Evolutionary conservation across 441 rosid genomes (phyloP).

Genomic region (Syzygium syzygioides): DNA sequence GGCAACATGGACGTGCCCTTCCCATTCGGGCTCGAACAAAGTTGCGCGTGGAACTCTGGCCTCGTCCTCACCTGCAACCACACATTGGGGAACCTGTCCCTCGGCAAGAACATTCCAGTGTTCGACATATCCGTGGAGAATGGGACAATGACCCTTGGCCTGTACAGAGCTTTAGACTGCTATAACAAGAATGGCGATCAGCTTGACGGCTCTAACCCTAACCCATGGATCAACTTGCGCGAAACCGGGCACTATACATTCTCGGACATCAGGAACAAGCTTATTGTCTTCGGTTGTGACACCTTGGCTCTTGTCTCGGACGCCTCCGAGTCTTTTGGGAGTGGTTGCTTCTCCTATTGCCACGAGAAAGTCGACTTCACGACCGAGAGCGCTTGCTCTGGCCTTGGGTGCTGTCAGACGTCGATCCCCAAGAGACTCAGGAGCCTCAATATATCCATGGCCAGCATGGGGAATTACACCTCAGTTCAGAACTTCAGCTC

Average conservation of each 20-base stretch:
- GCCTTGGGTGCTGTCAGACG: neutral
- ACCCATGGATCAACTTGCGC: too few relatives aligned
- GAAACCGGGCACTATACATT: too few relatives aligned
- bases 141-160: too few relatives aligned
- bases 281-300: neutral
- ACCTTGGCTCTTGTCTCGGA: fast-evolving
- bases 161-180: too few relatives aligned
- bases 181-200: neutral
- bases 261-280: neutral
- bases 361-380: neutral
- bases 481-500: neutral
- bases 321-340: fast-evolving
- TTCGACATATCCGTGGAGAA: fast-evolving
- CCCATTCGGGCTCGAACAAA: fast-evolving
- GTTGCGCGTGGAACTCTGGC: neutral
- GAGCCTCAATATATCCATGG: neutral
- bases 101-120: too few relatives aligned
- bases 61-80: neutral
- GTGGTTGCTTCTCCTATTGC: neutral
- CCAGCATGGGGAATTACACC: fast-evolving
- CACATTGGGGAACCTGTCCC: too few relatives aligned
- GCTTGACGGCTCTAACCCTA: too few relatives aligned
- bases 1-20: too few relatives aligned
- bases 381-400: neutral
- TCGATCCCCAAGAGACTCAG: neutral